A percentile compares a stretch with the other conserved stretches of the same genome.
Conservation (phyloP, 2,329 filamentous ascomycete genomes). For the Monosporascus sp. region DNA sequence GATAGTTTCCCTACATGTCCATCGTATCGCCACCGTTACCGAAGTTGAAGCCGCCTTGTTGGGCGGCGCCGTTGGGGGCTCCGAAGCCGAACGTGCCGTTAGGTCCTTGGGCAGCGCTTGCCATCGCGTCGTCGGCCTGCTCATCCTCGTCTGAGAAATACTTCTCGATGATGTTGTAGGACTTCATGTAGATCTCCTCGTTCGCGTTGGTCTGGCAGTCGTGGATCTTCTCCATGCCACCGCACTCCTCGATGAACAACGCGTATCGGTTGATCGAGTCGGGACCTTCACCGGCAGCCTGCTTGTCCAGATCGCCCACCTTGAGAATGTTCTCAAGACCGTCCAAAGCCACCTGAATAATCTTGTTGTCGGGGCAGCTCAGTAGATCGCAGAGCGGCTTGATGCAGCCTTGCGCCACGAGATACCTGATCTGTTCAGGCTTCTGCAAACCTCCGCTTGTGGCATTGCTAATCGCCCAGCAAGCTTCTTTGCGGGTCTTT, state of each 20-base stretch:
- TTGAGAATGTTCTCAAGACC: conserved; percentile 99
- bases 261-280: conserved; percentile 94
- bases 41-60: conserved; percentile 89
- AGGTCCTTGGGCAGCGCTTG: conserved; percentile 60
- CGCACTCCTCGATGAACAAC: conserved; percentile 96
- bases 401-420: conserved; percentile 91
- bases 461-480: conserved; percentile 98
- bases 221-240: conserved; percentile 99
- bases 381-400: conserved; percentile 95
- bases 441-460: conserved; percentile 97
- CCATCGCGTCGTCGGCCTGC: conserved; percentile 75
- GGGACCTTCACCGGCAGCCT: conserved; percentile 66
- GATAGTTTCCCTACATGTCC: conserved; percentile 49
- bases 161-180: conserved; percentile 99
- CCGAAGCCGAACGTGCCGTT: conserved; percentile 79
- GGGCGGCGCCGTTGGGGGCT: conserved; percentile 44
- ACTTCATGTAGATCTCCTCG: conserved; percentile 99
- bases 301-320: conserved; percentile 98
- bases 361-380: conserved; percentile 97
- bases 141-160: conserved; percentile 99
- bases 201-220: conserved; percentile 99
- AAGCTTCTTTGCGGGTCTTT: conserved; percentile 98
- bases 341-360: conserved; percentile 96
- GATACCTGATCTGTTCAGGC: conserved; percentile 95
- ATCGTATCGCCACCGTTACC: conserved; percentile 63